phyloP scores from a whole-genome alignment of 176 grass and related monocot species.

The barley (Hordeum vulgare) region MorexV3_pseudomolecules_assembly NC_058524.1:5573532-5574031 shows the following conservation, averaged over 20 bases:
- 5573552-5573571: background rate
- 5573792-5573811: background rate
- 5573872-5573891: background rate
- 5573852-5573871: background rate
- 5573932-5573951: background rate
- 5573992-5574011: background rate
- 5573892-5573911: background rate
- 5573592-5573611: background rate
- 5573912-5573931: background rate
- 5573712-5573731: slow-evolving; percentile 13
- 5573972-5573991: background rate
- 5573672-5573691: background rate
- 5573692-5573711: background rate
- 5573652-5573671: background rate
- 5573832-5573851: background rate
- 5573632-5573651: background rate
- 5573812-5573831: background rate
- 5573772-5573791: slow-evolving; percentile 1
- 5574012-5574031: background rate
- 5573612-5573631: background rate
- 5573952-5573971: background rate
- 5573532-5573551: background rate
- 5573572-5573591: background rate
- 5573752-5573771: background rate
- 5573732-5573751: background rate